Evolutionary conservation across 1,284 basidiomycete species (phyloP).

Genomic region (Waitea zeae): DNA sequence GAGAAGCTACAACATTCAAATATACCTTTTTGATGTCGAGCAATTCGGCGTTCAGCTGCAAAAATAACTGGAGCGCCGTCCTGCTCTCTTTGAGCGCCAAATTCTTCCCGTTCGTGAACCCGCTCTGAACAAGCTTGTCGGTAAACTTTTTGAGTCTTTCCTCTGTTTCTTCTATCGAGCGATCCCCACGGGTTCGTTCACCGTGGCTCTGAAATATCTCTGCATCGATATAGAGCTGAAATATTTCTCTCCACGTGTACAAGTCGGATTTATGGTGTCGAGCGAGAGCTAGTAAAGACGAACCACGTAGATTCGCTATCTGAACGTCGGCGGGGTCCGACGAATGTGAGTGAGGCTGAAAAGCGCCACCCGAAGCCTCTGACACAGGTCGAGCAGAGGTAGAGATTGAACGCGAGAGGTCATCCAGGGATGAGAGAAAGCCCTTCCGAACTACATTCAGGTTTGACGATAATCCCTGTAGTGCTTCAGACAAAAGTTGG

Average conservation of each 20-base stretch:
- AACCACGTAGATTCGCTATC: slow-evolving; percentile 7
- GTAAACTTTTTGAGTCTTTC: slow-evolving; percentile 52
- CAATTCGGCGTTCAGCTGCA: slow-evolving; percentile 69
- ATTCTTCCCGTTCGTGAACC: no score
- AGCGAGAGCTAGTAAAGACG: slow-evolving; percentile 7
- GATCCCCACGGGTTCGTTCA: slow-evolving; percentile 65
- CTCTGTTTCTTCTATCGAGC: slow-evolving; percentile 61
- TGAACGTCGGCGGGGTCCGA: slow-evolving; percentile 22
- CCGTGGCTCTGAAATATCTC: slow-evolving; percentile 74
- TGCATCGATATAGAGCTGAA: slow-evolving; percentile 73
- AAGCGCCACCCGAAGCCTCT: slow-evolving; percentile 16
- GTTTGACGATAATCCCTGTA: slow-evolving; percentile 53
- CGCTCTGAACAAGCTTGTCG: slow-evolving; percentile 47
- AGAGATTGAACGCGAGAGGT: slow-evolving; percentile 45
- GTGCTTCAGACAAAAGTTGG: slow-evolving; percentile 53
- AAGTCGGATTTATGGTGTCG: slow-evolving; percentile 39
- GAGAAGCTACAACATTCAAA: slow-evolving; percentile 7
- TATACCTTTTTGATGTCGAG: slow-evolving; percentile 74
- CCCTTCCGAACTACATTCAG: slow-evolving; percentile 41
- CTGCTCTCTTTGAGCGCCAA: slow-evolving; percentile 48
- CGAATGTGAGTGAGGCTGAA: slow-evolving; percentile 28
- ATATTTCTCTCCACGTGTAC: slow-evolving; percentile 88
- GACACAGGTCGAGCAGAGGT: slow-evolving; percentile 42
- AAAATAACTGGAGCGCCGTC: slow-evolving; percentile 60
- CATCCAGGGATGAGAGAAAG: slow-evolving; percentile 45